Percentiles rank a stretch among this genome's conserved stretches.
phyloP scores from a whole-genome alignment of 331 rosid species.

The Acacia pycnantha region DNA sequence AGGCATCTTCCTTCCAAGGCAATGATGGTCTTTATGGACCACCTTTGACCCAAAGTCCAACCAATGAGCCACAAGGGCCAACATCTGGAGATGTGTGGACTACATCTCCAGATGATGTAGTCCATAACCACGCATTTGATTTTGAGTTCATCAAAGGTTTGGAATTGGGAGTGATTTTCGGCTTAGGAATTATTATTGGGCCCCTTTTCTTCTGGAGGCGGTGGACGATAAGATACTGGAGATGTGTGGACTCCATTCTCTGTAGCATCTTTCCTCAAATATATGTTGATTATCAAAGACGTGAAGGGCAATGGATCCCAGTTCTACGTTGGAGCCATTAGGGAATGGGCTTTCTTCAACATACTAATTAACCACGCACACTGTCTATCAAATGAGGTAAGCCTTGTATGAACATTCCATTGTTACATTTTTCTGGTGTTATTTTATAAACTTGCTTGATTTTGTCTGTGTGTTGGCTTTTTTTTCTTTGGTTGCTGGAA shows the following conservation, averaged over 20 bases:
- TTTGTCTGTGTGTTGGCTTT: too few species aligned
- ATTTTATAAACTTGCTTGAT: too few species aligned
- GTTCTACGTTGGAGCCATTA: neutral
- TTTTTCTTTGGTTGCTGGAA: too few species aligned
- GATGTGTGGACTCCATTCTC: neutral
- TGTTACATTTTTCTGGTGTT: too few species aligned
- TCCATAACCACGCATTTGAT: neutral
- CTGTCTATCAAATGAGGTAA: too few species aligned
- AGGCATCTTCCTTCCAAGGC: neutral
- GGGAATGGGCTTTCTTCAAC: neutral
- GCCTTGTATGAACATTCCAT: too few species aligned
- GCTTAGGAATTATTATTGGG: neutral
- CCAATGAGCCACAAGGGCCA: neutral
- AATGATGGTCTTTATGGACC: neutral
- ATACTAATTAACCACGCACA: too few species aligned
- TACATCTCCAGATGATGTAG: too few species aligned
- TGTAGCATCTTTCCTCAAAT: slow-evolving; percentile 11
- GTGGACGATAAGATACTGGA: slow-evolving; percentile 22
- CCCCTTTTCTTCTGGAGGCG: neutral
- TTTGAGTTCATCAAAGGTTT: neutral
- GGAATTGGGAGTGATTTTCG: neutral
- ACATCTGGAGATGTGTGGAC: too few species aligned
- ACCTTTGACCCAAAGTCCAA: neutral
- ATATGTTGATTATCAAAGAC: neutral
- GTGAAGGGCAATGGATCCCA: neutral